These are phyloP conservation scores for Penstemon newberryi DNA, from an alignment of 257 asterid genomes.

Conservation along the genomic window DNA sequence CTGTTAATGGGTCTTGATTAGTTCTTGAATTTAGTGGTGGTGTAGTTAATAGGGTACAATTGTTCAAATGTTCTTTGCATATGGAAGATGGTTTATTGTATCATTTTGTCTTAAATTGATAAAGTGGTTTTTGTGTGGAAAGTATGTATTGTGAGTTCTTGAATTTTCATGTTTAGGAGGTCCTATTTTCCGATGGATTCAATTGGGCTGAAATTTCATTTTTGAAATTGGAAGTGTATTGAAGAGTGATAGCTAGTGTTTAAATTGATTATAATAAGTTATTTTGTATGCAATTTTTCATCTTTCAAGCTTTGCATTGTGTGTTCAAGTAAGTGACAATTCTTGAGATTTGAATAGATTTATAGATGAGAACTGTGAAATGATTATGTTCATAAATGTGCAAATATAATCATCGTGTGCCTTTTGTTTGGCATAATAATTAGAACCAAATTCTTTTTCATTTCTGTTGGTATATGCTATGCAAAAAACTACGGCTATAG, in stretches of 20 bases:
- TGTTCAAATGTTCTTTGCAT: no score
- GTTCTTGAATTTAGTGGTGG: constrained; percentile 15
- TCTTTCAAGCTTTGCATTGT: constrained; percentile 11
- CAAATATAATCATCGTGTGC: neutral
- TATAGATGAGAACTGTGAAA: neutral
- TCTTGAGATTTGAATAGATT: constrained; percentile 1
- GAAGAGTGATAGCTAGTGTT: constrained; percentile 10
- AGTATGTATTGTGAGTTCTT: constrained; percentile 1
- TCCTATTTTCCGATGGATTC: neutral
- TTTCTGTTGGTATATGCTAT: constrained; percentile 6
- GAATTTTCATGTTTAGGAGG: neutral
- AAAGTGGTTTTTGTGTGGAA: neutral
- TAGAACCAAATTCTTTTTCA: constrained; percentile 3
- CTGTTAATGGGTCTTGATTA: constrained; percentile 12
- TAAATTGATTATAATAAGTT: neutral
- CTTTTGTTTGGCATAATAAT: constrained; percentile 1
- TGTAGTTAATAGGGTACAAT: no score
- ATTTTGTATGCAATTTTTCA: neutral
- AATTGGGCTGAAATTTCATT: neutral
- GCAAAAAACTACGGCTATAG: neutral
- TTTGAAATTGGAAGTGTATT: neutral
- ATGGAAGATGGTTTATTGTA: no score
- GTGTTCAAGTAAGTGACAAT: constrained; percentile 9
- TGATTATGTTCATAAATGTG: neutral
- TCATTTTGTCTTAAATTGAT: neutral